Conservation (phyloP, 495 filamentous ascomycete genomes). For the Apiosordaria backusii region DNA sequence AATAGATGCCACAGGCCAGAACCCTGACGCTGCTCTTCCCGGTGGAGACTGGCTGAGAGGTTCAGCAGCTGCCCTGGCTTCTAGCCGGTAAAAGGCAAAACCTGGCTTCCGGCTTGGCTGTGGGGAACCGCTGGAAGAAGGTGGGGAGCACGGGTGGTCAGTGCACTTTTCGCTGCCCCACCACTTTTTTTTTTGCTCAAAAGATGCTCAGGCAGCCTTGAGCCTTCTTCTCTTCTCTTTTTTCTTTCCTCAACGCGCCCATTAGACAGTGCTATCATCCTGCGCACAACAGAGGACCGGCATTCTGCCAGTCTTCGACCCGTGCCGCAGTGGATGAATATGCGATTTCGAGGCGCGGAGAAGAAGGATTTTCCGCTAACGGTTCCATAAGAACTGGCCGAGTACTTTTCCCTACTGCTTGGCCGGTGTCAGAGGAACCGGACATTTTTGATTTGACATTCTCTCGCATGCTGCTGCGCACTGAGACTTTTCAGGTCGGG, state of each 20-base stretch:
- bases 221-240: slow-evolving; percentile 31
- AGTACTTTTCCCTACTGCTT: slow-evolving; percentile 63
- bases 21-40: not conserved
- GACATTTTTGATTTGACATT: slow-evolving; percentile 45
- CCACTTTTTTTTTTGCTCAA: slow-evolving; percentile 1
- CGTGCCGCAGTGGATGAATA: slow-evolving; percentile 62
- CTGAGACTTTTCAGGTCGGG: too few species aligned
- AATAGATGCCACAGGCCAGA: not conserved
- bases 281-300: slow-evolving; percentile 50
- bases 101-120: slow-evolving; percentile 20
- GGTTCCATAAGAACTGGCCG: slow-evolving; percentile 92
- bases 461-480: not conserved
- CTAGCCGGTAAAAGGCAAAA: slow-evolving; percentile 24
- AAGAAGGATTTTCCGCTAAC: slow-evolving; percentile 53
- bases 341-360: slow-evolving; percentile 83
- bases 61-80: not conserved
- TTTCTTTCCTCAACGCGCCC: slow-evolving; percentile 64
- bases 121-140: not conserved
- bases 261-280: slow-evolving; percentile 87
- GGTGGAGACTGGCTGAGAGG: not conserved
- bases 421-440: slow-evolving; percentile 88
- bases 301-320: slow-evolving; percentile 66
- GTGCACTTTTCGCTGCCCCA: not conserved
- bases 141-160: not conserved
- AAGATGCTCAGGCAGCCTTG: slow-evolving; percentile 1